Base-by-base conservation (phyloP, 768 basidiomycete genomes). In the Mycena metata region DNA sequence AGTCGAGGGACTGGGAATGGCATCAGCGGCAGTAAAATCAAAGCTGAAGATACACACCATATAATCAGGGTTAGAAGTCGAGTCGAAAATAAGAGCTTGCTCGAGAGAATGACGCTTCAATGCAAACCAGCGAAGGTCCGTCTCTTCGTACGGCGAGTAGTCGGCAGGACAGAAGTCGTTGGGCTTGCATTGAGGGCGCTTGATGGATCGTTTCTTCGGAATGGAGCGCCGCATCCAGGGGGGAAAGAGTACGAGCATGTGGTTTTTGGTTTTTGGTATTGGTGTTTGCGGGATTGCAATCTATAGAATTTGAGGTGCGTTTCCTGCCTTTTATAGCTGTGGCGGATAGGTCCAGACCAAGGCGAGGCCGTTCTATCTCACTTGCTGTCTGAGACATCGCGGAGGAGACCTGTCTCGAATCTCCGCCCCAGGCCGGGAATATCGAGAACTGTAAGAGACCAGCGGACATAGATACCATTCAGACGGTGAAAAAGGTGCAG, bases 21-120 rank as follows among this genome's bases (percentile, higher is more conserved):
- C 49, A 5, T 50, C 24, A 50, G 49, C 46, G 26, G 21, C 6
- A 23, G 12, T 7, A 17, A 26, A 12, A 30, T 36, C 10, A 50
- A 50, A 24, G 24, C 9, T 15, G 26, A 24, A 12, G 5, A 26
- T 50, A 50, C 49, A 12, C 10, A 50, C 49, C 23, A 23, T 15
- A 24, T 4, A 13, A 24, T 50, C 5, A 11, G 13, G 11, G 23
- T 50, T 10, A 16, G 10, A 12, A 17, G 43, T n/a, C n/a, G n/a
- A n/a, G n/a, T n/a, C n/a, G n/a, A n/a, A 21, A 19, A 1, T 59
- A 26, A 43, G 26, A 1, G 57, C 57, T 6, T 47, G 33, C 33
- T 46, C 45, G 43, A 59, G 43, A 0, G 57, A 59, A 17, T n/a
- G 33, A n/a, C 57, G 43, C 33, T 46, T 59, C 26, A 59, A 30